Percentiles rank a stretch among this genome's conserved stretches.
Conservation (phyloP, 495 filamentous ascomycete genomes). For the Penicillium subrubescens region DNA sequence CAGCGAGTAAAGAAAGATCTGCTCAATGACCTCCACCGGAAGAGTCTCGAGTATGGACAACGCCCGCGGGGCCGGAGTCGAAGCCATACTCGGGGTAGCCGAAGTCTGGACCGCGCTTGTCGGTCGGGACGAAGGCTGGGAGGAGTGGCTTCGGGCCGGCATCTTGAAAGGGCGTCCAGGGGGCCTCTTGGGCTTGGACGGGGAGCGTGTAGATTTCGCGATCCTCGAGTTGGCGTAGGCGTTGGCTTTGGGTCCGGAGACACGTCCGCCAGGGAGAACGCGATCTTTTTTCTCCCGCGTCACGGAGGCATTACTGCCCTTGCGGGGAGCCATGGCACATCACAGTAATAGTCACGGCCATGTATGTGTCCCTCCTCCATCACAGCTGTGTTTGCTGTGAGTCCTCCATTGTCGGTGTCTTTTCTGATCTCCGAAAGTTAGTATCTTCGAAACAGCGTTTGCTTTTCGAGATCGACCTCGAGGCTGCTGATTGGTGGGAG, state of each 20-base stretch:
- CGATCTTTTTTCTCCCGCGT: not conserved
- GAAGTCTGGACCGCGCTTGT: not conserved
- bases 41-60: constrained; percentile 51
- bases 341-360: not conserved
- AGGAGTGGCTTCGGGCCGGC: constrained; percentile 4
- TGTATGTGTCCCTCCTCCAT: not conserved
- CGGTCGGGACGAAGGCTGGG: constrained; percentile 2
- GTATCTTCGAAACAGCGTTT: not conserved
- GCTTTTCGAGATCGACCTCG: not conserved
- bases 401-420: not conserved
- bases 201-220: constrained; percentile 6
- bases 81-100: not conserved
- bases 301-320: constrained; percentile 1
- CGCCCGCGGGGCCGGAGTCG: constrained; percentile 19
- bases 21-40: constrained; percentile 56
- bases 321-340: constrained; percentile 10
- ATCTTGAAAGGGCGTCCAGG: constrained; percentile 24
- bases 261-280: not conserved
- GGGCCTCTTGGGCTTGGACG: constrained; percentile 11
- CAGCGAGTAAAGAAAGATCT: constrained; percentile 53
- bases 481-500: constrained; percentile 6
- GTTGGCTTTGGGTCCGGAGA: not conserved
- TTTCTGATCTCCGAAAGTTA: not conserved
- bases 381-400: not conserved
- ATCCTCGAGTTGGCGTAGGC: not conserved